These are phyloP conservation scores for Hypoxylon trugodes DNA, from an alignment of 495 filamentous ascomycete species.

Conservation along the genomic window DNA sequence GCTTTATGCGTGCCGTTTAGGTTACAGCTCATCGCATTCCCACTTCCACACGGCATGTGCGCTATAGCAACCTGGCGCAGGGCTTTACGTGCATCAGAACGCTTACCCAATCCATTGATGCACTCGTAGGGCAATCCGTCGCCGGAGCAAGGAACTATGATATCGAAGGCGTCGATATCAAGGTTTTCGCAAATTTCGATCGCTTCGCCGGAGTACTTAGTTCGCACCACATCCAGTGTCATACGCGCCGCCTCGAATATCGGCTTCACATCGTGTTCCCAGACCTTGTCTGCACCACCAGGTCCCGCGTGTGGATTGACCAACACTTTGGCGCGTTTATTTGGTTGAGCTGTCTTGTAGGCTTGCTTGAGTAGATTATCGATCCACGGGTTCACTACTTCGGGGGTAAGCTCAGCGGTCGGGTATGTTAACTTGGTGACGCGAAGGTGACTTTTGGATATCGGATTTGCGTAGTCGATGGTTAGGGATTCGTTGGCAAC, in stretches of 20 bases:
- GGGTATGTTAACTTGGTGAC: slow-evolving; percentile 68
- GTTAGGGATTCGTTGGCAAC: slow-evolving; percentile 61
- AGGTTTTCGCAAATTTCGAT: slow-evolving; percentile 78
- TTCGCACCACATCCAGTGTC: slow-evolving; percentile 76
- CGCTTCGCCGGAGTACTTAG: slow-evolving; percentile 77
- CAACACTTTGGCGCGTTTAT: slow-evolving; percentile 83
- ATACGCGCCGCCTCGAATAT: slow-evolving; percentile 85
- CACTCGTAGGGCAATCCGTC: slow-evolving; percentile 93
- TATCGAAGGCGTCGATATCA: slow-evolving; percentile 82
- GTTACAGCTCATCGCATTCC: slow-evolving; percentile 94
- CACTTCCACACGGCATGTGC: slow-evolving; percentile 91
- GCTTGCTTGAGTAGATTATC: slow-evolving; percentile 69
- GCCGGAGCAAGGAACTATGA: slow-evolving; percentile 87
- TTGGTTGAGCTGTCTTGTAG: slow-evolving; percentile 71
- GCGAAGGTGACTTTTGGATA: slow-evolving; percentile 64
- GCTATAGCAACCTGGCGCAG: slow-evolving; percentile 82
- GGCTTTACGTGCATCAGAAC: slow-evolving; percentile 75
- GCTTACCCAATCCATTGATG: slow-evolving; percentile 88
- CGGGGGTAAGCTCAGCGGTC: slow-evolving; percentile 45
- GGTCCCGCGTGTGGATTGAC: slow-evolving; percentile 92
- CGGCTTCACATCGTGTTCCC: slow-evolving; percentile 77
- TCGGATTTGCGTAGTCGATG: slow-evolving; percentile 74
- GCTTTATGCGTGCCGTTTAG: slow-evolving; percentile 81
- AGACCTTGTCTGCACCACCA: slow-evolving; percentile 77
- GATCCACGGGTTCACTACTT: slow-evolving; percentile 66